A percentile compares a stretch with the other conserved stretches of the same genome.
Conservation (phyloP, 805 yeast species). For the Suhomyces vadensis region DNA sequence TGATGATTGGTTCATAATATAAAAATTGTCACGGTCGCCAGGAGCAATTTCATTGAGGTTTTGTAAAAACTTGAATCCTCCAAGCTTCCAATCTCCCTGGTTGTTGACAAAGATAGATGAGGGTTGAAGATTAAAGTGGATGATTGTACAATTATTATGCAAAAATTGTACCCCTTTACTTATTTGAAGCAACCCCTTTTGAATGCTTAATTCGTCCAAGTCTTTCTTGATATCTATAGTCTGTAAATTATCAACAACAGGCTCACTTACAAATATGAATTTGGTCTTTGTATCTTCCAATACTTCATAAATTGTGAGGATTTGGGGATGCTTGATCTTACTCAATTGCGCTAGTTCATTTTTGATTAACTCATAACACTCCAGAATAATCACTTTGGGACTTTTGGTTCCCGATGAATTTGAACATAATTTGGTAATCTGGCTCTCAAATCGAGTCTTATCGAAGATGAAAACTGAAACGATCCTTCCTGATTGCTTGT, state of each 20-base stretch:
- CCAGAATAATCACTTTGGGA: conserved; percentile 55
- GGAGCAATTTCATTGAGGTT: conserved; percentile 51
- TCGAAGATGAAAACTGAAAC: conserved; percentile 88
- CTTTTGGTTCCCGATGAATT: conserved; percentile 35
- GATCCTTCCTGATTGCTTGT: conserved; percentile 54
- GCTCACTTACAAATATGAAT: conserved; percentile 82
- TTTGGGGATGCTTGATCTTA: conserved; percentile 85
- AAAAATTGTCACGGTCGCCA: conserved; percentile 55
- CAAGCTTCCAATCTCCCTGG: conserved; percentile 91
- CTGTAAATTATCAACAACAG: conserved; percentile 57
- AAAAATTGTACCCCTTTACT: conserved; percentile 79
- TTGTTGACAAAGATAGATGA: conserved; percentile 72
- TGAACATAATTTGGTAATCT: conserved; percentile 41
- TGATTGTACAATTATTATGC: conserved; percentile 71
- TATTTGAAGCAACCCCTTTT: conserved; percentile 79
- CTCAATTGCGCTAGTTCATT: conserved; percentile 71
- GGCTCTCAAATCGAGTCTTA: conserved; percentile 68
- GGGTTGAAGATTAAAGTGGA: conserved; percentile 81
- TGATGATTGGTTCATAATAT: conserved; percentile 70
- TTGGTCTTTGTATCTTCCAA: conserved; percentile 81
- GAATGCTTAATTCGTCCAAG: conserved; percentile 70
- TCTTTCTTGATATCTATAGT: conserved; percentile 30
- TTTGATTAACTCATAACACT: conserved; percentile 64
- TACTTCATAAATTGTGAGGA: conserved; percentile 82
- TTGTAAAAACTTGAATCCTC: conserved; percentile 61